A percentile compares a stretch with the other conserved stretches of the same genome.
These are phyloP conservation scores for Malus hybrid DNA, from an alignment of 331 rosid species.

Conservation along the genomic window DNA sequence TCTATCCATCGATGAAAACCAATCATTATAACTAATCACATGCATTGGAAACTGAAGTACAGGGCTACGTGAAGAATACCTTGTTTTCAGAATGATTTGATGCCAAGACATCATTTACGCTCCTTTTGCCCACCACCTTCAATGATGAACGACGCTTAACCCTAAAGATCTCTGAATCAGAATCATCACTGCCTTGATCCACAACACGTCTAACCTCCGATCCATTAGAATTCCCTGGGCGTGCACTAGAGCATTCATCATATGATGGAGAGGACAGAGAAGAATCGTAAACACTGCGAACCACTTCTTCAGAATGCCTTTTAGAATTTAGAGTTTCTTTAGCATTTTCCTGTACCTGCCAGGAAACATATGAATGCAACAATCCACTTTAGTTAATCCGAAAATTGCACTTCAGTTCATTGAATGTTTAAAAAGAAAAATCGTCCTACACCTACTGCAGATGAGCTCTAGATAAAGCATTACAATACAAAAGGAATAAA, in stretches of 20 bases:
- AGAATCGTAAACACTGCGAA: constrained; percentile 33
- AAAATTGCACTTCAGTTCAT: constrained; percentile 6
- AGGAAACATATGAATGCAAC: not conserved
- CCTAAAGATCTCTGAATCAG: constrained; percentile 80
- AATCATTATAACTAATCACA: not conserved
- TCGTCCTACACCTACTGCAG: not conserved
- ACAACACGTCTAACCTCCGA: constrained; percentile 27
- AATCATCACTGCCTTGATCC: constrained; percentile 62
- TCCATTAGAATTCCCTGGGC: constrained; percentile 23
- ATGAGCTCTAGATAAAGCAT: not conserved
- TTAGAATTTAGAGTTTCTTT: constrained; percentile 27
- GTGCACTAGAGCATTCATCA: constrained; percentile 34
- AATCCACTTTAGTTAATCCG: not conserved
- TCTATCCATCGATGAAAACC: not conserved
- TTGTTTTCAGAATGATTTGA: constrained; percentile 50
- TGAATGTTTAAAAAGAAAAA: constrained; percentile 4
- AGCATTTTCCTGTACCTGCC: constrained; percentile 45
- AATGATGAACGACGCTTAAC: constrained; percentile 82
- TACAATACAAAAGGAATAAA: not conserved
- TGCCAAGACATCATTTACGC: constrained; percentile 20
- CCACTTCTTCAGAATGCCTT: constrained; percentile 30
- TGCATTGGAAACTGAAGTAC: not conserved
- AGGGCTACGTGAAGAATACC: constrained; percentile 33
- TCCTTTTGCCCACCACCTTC: constrained; percentile 65
- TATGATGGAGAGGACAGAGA: constrained; percentile 31